These are phyloP conservation scores for Sporothrix brunneoviolacea DNA, from an alignment of 2,329 filamentous ascomycete genomes.

Conservation along the genomic window DNA sequence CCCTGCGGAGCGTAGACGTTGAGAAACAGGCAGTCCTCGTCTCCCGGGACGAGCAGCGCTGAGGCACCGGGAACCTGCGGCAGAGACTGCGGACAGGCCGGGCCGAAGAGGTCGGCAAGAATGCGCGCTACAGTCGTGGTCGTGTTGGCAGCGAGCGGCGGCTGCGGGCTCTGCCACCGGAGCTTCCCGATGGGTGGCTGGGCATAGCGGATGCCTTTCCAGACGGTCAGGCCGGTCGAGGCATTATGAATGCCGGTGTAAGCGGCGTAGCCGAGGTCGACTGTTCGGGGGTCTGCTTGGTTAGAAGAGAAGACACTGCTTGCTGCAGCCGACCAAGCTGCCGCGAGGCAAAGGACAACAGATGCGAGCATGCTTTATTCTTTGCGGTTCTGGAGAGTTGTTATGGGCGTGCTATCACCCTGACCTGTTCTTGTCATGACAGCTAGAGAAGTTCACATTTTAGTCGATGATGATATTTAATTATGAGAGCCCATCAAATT, in stretches of 20 bases:
- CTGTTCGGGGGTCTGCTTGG: background rate
- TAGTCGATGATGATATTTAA: too few relatives aligned
- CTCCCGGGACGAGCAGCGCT: constrained; percentile 7
- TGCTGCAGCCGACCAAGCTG: too few relatives aligned
- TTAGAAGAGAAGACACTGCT: too few relatives aligned
- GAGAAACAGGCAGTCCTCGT: constrained; percentile 37
- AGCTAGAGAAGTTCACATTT: too few relatives aligned
- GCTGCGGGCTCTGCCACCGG: constrained; percentile 7
- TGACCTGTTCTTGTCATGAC: too few relatives aligned
- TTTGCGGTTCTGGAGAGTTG: too few relatives aligned
- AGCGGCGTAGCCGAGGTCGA: constrained; percentile 19
- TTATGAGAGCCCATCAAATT: too few relatives aligned
- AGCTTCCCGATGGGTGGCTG: background rate
- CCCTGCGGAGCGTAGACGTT: constrained; percentile 39
- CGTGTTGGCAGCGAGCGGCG: background rate
- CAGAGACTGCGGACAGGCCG: constrained; percentile 16
- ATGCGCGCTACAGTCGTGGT: background rate
- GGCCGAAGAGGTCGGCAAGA: constrained; percentile 17
- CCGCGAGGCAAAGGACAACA: too few relatives aligned
- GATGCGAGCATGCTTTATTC: too few relatives aligned
- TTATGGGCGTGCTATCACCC: too few relatives aligned
- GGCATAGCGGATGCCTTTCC: constrained; percentile 10
- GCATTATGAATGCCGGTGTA: constrained; percentile 18
- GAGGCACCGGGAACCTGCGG: background rate
- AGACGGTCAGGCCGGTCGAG: background rate